Evolutionary conservation across 106 monocot genomes (phyloP), one percentile per base, ranked within the genome.

Genomic region (Ottelia alismoides): DNA sequence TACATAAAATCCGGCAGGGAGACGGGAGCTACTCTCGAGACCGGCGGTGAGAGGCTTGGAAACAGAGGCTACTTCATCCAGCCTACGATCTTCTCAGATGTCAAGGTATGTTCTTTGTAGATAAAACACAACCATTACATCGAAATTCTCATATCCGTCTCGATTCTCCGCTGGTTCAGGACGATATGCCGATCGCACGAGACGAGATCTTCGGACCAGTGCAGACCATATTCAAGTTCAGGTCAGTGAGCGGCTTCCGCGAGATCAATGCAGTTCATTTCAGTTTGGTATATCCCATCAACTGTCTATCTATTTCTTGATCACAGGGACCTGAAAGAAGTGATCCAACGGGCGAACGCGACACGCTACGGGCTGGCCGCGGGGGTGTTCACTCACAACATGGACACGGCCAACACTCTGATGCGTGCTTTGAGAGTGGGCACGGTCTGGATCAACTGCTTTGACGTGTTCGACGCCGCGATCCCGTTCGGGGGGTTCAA

Each of bases 171-270:
- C 58, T 28, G 5, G 22, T 45, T 60, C 56, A 93, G 92, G 92
- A 93, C 61, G 74, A 45, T 12, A 93, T 93, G 92, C 2, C 1
- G 26, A 93, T 93, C 30, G 92, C 92, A 16, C 75, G 60, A 65
- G 87, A 93, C 0, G 92, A 93, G 67, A 93, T 93, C 47, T 93
- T 93, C 26, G 92, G 92, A 44, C 92, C 92, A 7, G 92, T 93
- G 31, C 92, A 93, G 51, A 71, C 87, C 4, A 88, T 93, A 25
- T 72, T 93, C 31, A 93, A 93, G 59, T 93, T 93, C 80, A 87
- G 66, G 92, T 87, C 23, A 83, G 76, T 79, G 27, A 27, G 1
- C 25, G 16, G 3, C 2, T 20, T 49, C 10, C 48, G 3, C 4
- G n/a, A n/a, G n/a, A n/a, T n/a, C n/a, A n/a, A n/a, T n/a, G n/a